Evolutionary conservation across 345 rosid genomes (phyloP).

Genomic region (Euphorbia lathyris): DNA sequence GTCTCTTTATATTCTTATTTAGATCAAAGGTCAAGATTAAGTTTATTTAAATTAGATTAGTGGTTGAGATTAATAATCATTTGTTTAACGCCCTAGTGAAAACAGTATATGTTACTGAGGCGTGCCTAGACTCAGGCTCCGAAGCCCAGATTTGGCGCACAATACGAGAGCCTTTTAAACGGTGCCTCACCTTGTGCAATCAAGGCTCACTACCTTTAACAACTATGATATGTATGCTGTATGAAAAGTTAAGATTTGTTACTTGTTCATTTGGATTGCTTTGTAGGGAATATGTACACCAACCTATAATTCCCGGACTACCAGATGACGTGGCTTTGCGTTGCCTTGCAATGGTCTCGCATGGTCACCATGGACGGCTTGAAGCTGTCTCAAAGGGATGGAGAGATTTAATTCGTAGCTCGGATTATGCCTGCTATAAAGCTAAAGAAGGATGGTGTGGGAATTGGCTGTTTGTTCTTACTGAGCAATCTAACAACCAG

Average conservation of each 20-base stretch:
- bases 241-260: background rate
- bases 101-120: too few species aligned
- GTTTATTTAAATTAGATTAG: too few species aligned
- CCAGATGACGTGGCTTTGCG: constrained; percentile 78
- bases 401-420: constrained; percentile 61
- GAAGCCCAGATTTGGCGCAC: too few species aligned
- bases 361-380: constrained; percentile 64
- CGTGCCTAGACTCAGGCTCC: too few species aligned
- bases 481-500: constrained; percentile 56
- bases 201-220: too few species aligned
- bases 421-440: constrained; percentile 51
- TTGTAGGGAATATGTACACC: constrained; percentile 46
- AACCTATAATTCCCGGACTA: constrained; percentile 62
- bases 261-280: background rate
- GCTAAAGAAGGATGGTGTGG: constrained; percentile 66
- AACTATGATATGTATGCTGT: background rate
- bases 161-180: too few species aligned
- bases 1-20: too few species aligned
- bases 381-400: constrained; percentile 68
- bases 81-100: too few species aligned
- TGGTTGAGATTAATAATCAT: too few species aligned
- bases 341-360: constrained; percentile 70
- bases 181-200: too few species aligned
- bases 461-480: constrained; percentile 73
- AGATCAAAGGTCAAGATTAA: too few species aligned